Percentiles rank a stretch among this genome's conserved stretches.
These are phyloP conservation scores for Sporothrix euskadiensis DNA, from an alignment of 2,329 filamentous ascomycete genomes.

Conservation along the genomic window DNA sequence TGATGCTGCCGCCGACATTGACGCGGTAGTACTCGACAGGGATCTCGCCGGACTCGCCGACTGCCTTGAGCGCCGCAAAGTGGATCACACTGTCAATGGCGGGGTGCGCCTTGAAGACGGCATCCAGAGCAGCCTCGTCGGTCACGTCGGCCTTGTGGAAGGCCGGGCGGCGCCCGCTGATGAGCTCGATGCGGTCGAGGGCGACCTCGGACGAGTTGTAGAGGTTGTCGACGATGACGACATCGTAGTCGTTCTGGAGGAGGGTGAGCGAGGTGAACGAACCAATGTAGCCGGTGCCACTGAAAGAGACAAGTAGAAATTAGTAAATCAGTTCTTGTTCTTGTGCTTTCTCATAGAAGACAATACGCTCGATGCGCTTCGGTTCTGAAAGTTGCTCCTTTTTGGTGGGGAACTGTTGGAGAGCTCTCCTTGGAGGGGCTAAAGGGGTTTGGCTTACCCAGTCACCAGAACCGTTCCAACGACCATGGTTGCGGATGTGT, in stretches of 20 bases:
- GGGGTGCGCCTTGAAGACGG: conserved; percentile 84
- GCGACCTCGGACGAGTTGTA: conserved; percentile 95
- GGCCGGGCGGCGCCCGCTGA: conserved; percentile 80
- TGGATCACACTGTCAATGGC: conserved; percentile 98
- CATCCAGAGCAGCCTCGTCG: conserved; percentile 77
- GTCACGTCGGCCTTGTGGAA: conserved; percentile 90
- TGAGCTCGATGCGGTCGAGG: conserved; percentile 91
- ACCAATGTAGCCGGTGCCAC: conserved; percentile 98
- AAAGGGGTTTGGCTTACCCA: conserved; percentile 62
- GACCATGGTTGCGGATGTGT: conserved; percentile 58
- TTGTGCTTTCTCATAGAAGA: no score
- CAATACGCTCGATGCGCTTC: not conserved
- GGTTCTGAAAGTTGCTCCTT: not conserved
- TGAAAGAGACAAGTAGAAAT: conserved; percentile 43
- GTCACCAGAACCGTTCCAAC: conserved; percentile 88
- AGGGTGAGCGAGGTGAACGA: conserved; percentile 93
- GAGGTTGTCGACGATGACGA: conserved; percentile 92
- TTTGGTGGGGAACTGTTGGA: conserved; percentile 33
- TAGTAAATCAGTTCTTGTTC: not conserved
- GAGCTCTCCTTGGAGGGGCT: not conserved
- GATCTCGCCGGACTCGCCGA: conserved; percentile 90
- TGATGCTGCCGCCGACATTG: conserved; percentile 91
- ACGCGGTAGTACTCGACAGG: conserved; percentile 97
- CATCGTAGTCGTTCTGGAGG: conserved; percentile 91
- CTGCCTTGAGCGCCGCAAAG: conserved; percentile 97